phyloP scores from a whole-genome alignment of 2,329 filamentous ascomycete genomes.

The Penicillium olsonii region DNA sequence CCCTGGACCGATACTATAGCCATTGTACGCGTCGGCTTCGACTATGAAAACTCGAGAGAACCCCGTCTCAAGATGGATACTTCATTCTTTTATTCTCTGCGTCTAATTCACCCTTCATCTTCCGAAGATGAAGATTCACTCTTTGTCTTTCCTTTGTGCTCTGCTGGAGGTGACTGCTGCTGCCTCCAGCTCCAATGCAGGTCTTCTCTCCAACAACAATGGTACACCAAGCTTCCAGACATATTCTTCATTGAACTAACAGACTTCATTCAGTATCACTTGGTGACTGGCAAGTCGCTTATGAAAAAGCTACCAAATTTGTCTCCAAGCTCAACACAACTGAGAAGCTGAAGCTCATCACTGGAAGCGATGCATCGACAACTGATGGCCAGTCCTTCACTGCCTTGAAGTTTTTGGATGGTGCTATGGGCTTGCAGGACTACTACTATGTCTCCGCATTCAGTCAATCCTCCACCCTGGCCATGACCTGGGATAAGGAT shows the following conservation, averaged over 20 bases:
- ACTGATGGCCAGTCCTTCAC: conserved; percentile 24
- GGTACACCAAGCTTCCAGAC: neutral
- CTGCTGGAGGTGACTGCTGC: neutral
- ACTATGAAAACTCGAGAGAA: neutral
- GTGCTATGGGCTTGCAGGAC: conserved; percentile 21
- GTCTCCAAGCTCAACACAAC: conserved; percentile 19
- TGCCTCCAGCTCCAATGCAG: neutral
- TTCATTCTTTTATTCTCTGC: neutral
- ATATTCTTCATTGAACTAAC: neutral
- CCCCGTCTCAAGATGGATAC: neutral
- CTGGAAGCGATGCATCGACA: conserved; percentile 26
- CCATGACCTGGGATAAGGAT: conserved; percentile 24
- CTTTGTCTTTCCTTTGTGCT: neutral
- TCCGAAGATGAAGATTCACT: neutral
- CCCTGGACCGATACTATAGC: neutral
- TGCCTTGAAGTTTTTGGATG: conserved; percentile 23
- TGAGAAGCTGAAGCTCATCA: conserved; percentile 30
- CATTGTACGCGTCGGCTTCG: neutral
- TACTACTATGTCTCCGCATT: conserved; percentile 25
- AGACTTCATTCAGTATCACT: conserved; percentile 3
- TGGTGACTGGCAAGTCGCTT: conserved; percentile 16
- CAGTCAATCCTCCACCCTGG: conserved; percentile 17
- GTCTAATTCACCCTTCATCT: neutral
- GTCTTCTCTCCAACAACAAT: neutral
- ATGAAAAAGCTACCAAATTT: conserved; percentile 20